Evolutionary conservation across 2,329 filamentous ascomycete species (phyloP).

Genomic region (Pezicula rhizophila): DNA sequence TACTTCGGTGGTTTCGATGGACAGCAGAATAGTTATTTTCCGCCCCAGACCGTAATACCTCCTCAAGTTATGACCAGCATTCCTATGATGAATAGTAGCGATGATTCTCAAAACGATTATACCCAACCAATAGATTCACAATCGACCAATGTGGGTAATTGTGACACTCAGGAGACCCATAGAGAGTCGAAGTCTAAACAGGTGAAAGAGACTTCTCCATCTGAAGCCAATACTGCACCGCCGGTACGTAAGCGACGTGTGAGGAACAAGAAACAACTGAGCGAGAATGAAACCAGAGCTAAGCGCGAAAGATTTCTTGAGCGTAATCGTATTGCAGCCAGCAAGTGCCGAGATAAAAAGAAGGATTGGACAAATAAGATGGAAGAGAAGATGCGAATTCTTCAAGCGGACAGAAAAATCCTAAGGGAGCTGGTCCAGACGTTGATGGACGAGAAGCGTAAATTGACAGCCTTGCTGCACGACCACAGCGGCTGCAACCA

Average conservation of each 20-base stretch:
- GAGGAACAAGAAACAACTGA: conserved; percentile 2
- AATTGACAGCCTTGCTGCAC: not conserved
- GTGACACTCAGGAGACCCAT: too few relatives aligned
- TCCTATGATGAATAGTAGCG: too few relatives aligned
- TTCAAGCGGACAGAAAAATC: not conserved
- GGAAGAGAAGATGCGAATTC: not conserved
- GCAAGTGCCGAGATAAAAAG: conserved; percentile 67
- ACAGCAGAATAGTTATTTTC: too few relatives aligned
- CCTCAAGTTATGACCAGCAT: too few relatives aligned
- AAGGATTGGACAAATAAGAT: conserved; percentile 32
- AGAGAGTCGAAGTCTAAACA: too few relatives aligned
- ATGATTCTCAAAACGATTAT: too few relatives aligned
- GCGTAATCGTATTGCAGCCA: conserved; percentile 66
- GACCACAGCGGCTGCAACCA: not conserved
- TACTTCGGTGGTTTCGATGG: too few relatives aligned
- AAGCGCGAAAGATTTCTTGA: conserved; percentile 45
- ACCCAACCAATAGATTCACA: too few relatives aligned
- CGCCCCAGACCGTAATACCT: too few relatives aligned
- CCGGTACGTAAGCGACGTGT: conserved; percentile 1
- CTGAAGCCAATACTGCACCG: not conserved
- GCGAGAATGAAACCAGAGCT: not conserved
- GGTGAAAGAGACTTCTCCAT: not conserved
- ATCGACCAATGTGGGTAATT: too few relatives aligned
- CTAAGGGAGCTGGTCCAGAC: not conserved
- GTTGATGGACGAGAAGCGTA: not conserved